Evolutionary conservation across 495 filamentous ascomycete genomes (phyloP), one percentile per base, ranked within the genome.

Genomic region (Oleoguttula mirabilis): DNA sequence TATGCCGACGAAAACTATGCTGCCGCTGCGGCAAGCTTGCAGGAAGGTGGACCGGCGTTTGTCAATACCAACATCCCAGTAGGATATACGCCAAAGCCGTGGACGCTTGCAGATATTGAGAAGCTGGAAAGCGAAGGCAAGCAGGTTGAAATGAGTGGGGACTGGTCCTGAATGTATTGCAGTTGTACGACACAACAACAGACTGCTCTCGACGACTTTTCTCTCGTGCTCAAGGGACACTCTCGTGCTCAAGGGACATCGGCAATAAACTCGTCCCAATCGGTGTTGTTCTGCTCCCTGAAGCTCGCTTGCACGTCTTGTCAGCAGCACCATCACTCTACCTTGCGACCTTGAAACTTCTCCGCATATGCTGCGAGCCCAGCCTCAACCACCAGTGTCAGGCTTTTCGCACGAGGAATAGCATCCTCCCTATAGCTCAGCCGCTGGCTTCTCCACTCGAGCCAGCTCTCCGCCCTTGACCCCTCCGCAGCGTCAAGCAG

Each of bases 361-460:
- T 46, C 16, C 21, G 31, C 43, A 22, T 59, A 66, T 7, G 34
- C 25, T 43, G 54, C 55, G 34, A 73, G 39, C 2, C 52, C 56
- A 1, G 28, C 36, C 12, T 66, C 43, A 20, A 71, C 30, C 0
- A 22, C 54, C 41, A 40, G 43, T 8, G 72, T 65, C 45, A 73
- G 55, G 36, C 62, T 51, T 15, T 57, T 64, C 8, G 43, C 43
- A 15, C 48, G 27, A 49, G 69, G 67, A 14, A 56, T 43, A 12
- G 68, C 74, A 55, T 76, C 63, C 53, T 83, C 79, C 1, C 62
- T 54, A 51, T 79, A 86, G 45, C 76, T 80, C 3, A 81, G 71
- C 25, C 69, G 55, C 16, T 47, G 67, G 11, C 60, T 68, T 55
- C 63, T 67, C 77, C 78, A 86, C 12, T 73, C 65, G 33, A 84